Base-by-base conservation (phyloP, 2,329 filamentous ascomycete species). In the Sporothrix protearum region DNA sequence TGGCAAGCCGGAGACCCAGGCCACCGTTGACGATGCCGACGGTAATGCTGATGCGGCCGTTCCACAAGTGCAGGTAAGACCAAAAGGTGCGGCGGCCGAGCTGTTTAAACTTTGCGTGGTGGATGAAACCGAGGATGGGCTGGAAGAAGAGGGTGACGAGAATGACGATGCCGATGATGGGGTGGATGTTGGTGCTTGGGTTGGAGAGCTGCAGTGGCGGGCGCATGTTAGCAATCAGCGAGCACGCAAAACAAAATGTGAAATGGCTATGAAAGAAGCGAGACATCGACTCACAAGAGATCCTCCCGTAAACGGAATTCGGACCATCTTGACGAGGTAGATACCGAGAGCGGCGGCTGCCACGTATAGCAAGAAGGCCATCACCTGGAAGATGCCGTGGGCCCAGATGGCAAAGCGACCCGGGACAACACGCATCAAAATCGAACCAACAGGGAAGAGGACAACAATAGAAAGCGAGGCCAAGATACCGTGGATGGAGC, bases 1-100 rank as follows among this genome's bases (percentile, higher is more conserved):
- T 72, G 9, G 82, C 79, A 3, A 84, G 75, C n/a, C 76, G 74
- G 42, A 85, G 75, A 0, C 83, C 83, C 1, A 85, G 77, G 0
- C 82, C 83, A 2, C 83, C 83, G 75, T 83, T 83, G 71, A 84
- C 76, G 69, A 85, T 83, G 30, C 83, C 83, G 0, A 84, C 76
- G 0, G 80, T 77, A 22, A 85, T 77, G 1, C 76, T 73, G 14
- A 78, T 63, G 10, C 83, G 80, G 53, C 84, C 83, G 73, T 81
- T 77, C 79, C 81, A 81, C 9, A 85, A 75, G 71, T 86, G 84
- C 10, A 80, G 72, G 73, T 82, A 74, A 0, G 82, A 83, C 79
- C 79, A 82, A n/a, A 79, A 42, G 47, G 81, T 82, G 39, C 83
- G 82, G 7, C 77, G 77, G 36, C 76, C 73, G 2, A 80, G 74